These are phyloP conservation scores for Cyclaneusma minus DNA, from an alignment of 2,329 filamentous ascomycete genomes.

Conservation along the genomic window DNA sequence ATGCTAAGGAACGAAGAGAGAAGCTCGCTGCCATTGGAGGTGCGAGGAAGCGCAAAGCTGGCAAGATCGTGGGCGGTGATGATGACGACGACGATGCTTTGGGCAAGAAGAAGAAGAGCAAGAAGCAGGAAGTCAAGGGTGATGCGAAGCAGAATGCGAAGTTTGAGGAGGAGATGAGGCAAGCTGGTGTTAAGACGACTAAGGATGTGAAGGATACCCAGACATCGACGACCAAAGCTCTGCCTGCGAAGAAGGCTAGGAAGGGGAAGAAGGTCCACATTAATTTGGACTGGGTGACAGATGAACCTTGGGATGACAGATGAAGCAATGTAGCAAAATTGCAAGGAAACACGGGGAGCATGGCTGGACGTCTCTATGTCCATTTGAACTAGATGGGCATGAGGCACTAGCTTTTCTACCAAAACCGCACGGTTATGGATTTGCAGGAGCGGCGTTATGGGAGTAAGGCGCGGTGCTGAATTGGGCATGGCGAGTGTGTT, in stretches of 20 bases:
- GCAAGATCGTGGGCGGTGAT: constrained; percentile 29
- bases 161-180: background rate
- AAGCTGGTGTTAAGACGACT: background rate
- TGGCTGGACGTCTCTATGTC: too few species aligned
- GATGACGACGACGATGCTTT: constrained; percentile 17
- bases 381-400: too few species aligned
- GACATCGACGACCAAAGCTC: constrained; percentile 4
- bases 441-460: too few species aligned
- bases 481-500: too few species aligned
- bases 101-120: constrained; percentile 6
- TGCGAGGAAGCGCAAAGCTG: constrained; percentile 38
- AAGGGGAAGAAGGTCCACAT: constrained; percentile 44
- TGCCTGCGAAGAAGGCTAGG: constrained; percentile 19
- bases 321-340: too few species aligned
- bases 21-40: constrained; percentile 26
- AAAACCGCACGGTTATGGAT: too few species aligned
- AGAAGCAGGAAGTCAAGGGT: background rate
- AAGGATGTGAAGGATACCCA: background rate
- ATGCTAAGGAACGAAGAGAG: constrained; percentile 17
- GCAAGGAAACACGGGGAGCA: too few species aligned
- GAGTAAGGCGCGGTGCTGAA: too few species aligned
- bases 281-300: too few species aligned
- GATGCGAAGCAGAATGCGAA: constrained; percentile 1
- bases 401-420: too few species aligned
- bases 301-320: too few species aligned